Conservation (phyloP, 352 stramenopile species). For the Globisporangium nunn region DNA sequence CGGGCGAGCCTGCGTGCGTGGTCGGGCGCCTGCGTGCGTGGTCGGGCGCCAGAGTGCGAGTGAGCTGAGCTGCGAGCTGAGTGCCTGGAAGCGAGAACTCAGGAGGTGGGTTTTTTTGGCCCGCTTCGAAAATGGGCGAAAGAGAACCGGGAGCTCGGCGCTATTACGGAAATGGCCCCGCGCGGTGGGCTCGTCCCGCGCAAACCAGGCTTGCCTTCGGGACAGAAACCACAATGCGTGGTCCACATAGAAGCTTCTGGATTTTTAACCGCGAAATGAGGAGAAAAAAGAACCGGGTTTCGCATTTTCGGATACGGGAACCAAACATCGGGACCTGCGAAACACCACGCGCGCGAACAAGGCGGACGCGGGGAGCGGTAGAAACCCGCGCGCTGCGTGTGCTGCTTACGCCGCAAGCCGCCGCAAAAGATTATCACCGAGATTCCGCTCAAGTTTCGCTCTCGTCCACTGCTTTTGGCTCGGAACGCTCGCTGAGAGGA, state of each 20-base stretch:
- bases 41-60: constrained; percentile 1
- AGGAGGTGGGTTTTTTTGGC: constrained; percentile 2
- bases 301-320: not conserved
- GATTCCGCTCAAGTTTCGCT: not conserved
- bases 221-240: not conserved
- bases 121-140: no score
- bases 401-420: no score
- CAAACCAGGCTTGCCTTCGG: not conserved
- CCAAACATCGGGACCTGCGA: no score
- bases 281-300: not conserved
- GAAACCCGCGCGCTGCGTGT: no score
- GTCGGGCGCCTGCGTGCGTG: constrained; percentile 1
- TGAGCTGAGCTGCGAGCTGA: not conserved
- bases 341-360: no score
- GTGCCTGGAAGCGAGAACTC: constrained; percentile 8
- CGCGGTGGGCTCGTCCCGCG: not conserved
- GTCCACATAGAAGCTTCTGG: not conserved
- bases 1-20: no score
- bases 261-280: not conserved
- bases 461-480: not conserved
- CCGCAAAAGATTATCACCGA: no score
- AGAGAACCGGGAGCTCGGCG: no score
- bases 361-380: no score
- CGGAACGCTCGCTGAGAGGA: not conserved
- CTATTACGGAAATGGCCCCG: no score